Conservation (phyloP, 495 filamentous ascomycete genomes). For the Penicillium diatomitis region DNA sequence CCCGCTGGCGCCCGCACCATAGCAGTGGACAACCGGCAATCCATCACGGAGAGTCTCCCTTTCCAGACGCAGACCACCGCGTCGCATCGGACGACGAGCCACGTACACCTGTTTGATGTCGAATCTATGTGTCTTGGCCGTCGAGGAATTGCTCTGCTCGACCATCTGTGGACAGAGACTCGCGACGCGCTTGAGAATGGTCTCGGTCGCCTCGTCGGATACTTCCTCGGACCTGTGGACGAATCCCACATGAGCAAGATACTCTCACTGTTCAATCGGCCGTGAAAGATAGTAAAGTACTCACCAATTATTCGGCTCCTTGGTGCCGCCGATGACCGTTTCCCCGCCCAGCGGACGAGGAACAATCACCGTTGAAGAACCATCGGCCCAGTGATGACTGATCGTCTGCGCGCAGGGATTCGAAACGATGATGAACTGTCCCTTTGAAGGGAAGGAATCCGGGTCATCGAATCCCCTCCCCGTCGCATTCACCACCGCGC, state of each 20-base stretch:
- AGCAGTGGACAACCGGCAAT: slow-evolving; percentile 39
- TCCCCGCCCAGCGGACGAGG: slow-evolving; percentile 42
- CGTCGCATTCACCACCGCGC: slow-evolving; percentile 38
- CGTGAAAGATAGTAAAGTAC: slow-evolving; percentile 2
- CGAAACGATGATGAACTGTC: slow-evolving; percentile 9
- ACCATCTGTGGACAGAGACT: not conserved
- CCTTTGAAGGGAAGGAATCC: slow-evolving; percentile 3
- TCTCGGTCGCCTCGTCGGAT: not conserved
- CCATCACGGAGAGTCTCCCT: not conserved
- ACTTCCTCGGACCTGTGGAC: not conserved
- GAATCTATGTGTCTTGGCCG: slow-evolving; percentile 1
- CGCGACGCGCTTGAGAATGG: not conserved
- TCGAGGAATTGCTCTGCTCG: not conserved
- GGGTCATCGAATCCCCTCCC: slow-evolving; percentile 32
- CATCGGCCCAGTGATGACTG: slow-evolving; percentile 35
- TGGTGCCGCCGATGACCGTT: slow-evolving; percentile 46
- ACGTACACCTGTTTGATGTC: slow-evolving; percentile 7
- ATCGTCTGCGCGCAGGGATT: slow-evolving; percentile 32
- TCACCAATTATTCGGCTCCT: slow-evolving; percentile 40
- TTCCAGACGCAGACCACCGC: slow-evolving; percentile 14
- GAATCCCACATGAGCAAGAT: too few relatives aligned
- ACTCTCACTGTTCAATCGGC: too few relatives aligned
- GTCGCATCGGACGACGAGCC: slow-evolving; percentile 13
- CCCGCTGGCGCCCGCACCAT: slow-evolving; percentile 43
- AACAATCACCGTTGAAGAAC: slow-evolving; percentile 26